Evolutionary conservation across 2,329 filamentous ascomycete species (phyloP).

Genomic region (Xylariaceae sp.): DNA sequence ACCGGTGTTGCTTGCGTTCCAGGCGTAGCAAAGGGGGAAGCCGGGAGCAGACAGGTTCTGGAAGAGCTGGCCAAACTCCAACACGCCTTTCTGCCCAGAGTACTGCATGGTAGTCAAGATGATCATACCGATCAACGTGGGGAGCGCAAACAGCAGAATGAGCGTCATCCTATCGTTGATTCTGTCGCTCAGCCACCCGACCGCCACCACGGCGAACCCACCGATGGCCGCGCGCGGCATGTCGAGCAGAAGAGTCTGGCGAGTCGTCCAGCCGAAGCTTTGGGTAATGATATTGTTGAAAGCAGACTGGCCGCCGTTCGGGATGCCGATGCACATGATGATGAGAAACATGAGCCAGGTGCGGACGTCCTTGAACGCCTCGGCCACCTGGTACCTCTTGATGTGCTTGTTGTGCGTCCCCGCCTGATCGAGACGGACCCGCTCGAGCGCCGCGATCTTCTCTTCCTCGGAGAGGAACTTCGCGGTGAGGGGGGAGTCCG

Average conservation of each 20-base stretch:
- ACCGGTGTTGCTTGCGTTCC: no score
- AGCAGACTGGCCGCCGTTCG: conserved; percentile 50
- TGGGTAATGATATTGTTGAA: conserved; percentile 53
- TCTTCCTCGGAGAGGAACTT: conserved; percentile 38
- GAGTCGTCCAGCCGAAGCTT: conserved; percentile 45
- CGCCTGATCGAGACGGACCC: conserved; percentile 30
- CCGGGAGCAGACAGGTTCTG: conserved; percentile 44
- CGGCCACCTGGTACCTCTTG: conserved; percentile 30
- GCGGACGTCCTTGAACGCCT: conserved; percentile 35
- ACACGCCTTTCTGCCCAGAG: conserved; percentile 41
- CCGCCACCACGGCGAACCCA: neutral
- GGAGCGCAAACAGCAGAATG: conserved; percentile 40
- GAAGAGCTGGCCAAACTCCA: conserved; percentile 50
- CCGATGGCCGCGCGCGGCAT: conserved; percentile 29
- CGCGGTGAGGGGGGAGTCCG: conserved; percentile 44
- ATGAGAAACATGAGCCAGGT: conserved; percentile 45
- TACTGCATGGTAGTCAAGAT: no score
- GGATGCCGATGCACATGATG: conserved; percentile 41
- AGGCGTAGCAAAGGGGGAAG: conserved; percentile 30
- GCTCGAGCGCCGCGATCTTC: conserved; percentile 29
- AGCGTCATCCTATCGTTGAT: conserved; percentile 23
- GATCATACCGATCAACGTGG: conserved; percentile 36
- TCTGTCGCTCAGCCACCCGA: conserved; percentile 14
- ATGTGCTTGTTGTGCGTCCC: conserved; percentile 28
- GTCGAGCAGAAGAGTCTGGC: conserved; percentile 46